phyloP scores from a whole-genome alignment of 2,329 filamentous ascomycete genomes.

The Orbilia quercus region DNA sequence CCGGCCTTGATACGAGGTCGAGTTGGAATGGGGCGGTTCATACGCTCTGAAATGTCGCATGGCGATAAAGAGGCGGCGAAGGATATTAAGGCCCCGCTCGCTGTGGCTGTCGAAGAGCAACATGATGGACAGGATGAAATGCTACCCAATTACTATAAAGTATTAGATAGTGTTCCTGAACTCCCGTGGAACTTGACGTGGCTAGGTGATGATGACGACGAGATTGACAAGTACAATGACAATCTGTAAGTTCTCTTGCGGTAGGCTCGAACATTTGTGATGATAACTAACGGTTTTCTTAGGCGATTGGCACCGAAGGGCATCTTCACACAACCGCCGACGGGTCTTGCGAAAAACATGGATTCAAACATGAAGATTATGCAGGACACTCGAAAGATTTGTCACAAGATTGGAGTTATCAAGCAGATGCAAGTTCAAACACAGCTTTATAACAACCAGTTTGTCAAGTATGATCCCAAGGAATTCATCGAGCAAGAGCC shows the following conservation, averaged over 20 bases:
- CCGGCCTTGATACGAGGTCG: conserved; percentile 86
- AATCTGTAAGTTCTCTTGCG: conserved; percentile 69
- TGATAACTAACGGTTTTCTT: conserved; percentile 13
- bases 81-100: conserved; percentile 49
- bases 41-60: conserved; percentile 66
- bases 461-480: conserved; percentile 92
- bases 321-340: conserved; percentile 78
- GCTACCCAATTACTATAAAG: conserved; percentile 94
- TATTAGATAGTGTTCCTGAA: conserved; percentile 85
- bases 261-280: not conserved
- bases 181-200: conserved; percentile 81
- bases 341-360: conserved; percentile 80
- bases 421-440: conserved; percentile 99
- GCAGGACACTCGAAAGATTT: conserved; percentile 95
- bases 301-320: conserved; percentile 75
- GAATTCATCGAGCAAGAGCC: conserved; percentile 89
- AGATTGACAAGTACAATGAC: conserved; percentile 87
- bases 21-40: conserved; percentile 87
- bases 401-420: conserved; percentile 95
- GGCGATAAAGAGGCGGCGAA: conserved; percentile 63
- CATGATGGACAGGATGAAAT: conserved; percentile 84
- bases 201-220: conserved; percentile 88
- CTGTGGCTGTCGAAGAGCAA: conserved; percentile 84
- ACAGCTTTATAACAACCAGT: conserved; percentile 98
- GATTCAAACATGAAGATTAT: conserved; percentile 93